These are phyloP conservation scores for Cryptosporidium xiaoi DNA, from an alignment of 169 alveolate species.

Conservation along the genomic window DNA sequence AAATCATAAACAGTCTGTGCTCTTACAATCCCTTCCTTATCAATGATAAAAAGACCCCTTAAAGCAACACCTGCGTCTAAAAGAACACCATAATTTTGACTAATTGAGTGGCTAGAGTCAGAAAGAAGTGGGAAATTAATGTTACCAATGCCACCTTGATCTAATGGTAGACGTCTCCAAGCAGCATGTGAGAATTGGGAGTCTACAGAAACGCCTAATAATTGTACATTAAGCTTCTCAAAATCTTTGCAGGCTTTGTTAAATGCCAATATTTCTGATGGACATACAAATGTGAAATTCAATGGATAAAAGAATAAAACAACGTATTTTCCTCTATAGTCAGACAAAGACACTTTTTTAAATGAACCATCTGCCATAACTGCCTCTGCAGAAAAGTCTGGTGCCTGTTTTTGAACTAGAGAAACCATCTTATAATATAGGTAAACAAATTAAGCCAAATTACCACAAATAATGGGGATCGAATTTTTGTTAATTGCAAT, in stretches of 20 bases:
- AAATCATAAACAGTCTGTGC: conserved; percentile 94
- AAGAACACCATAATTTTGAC: conserved; percentile 93
- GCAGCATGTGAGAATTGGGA: conserved; percentile 96
- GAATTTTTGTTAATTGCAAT: background rate
- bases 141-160: conserved; percentile 98
- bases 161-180: conserved; percentile 94
- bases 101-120: conserved; percentile 91
- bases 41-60: conserved; percentile 98
- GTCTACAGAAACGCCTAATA: conserved; percentile 97
- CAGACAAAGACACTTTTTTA: conserved; percentile 89
- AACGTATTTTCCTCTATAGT: conserved; percentile 95
- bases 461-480: background rate
- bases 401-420: conserved; percentile 88
- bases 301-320: conserved; percentile 98
- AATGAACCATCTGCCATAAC: conserved; percentile 93
- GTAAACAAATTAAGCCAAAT: background rate
- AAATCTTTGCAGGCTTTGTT: conserved; percentile 92
- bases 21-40: conserved; percentile 94
- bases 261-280: conserved; percentile 98
- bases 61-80: conserved; percentile 94
- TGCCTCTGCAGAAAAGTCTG: conserved; percentile 94
- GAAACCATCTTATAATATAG: conserved; percentile 2
- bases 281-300: conserved; percentile 99
- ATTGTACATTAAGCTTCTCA: conserved; percentile 90
- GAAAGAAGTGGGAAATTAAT: conserved; percentile 93